Conservation (phyloP, 179 eudicot genomes). For the Monotropa hypopitys region DNA sequence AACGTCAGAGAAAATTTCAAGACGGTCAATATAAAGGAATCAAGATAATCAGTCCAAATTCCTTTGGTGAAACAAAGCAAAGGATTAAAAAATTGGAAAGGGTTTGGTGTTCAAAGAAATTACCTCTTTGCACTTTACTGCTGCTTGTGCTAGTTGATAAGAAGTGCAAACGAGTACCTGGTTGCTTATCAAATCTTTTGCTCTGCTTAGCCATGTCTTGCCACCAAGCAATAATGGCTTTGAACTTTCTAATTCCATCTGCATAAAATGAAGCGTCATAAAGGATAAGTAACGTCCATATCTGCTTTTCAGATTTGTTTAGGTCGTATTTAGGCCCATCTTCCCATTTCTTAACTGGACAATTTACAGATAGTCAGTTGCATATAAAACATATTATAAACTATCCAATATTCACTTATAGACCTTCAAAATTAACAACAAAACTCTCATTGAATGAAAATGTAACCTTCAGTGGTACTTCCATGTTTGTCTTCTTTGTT, state of each 20-base stretch:
- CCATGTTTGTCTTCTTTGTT: slow-evolving; percentile 19
- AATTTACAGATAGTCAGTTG: not conserved
- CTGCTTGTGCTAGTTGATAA: slow-evolving; percentile 22
- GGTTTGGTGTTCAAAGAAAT: not conserved
- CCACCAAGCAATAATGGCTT: slow-evolving; percentile 82
- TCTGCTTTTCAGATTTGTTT: not conserved
- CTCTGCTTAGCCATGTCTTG: slow-evolving; percentile 68
- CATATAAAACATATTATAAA: not conserved
- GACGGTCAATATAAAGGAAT: not conserved
- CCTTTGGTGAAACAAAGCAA: not conserved
- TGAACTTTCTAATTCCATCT: slow-evolving; percentile 54
- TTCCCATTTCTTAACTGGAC: not conserved
- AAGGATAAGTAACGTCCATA: not conserved
- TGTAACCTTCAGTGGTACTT: slow-evolving; percentile 27
- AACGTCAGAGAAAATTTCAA: not conserved
- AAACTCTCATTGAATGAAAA: not conserved
- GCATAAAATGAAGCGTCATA: slow-evolving; percentile 8
- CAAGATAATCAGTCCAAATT: not conserved
- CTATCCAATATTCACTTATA: not conserved
- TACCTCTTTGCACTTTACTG: slow-evolving; percentile 39
- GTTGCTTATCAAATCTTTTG: slow-evolving; percentile 19
- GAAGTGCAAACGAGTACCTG: slow-evolving; percentile 19
- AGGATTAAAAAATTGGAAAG: not conserved
- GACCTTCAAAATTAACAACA: not conserved
- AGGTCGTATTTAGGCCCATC: not conserved